Base-by-base conservation (phyloP, 2,329 filamentous ascomycete genomes). In the Aspergillus versicolor region DNA sequence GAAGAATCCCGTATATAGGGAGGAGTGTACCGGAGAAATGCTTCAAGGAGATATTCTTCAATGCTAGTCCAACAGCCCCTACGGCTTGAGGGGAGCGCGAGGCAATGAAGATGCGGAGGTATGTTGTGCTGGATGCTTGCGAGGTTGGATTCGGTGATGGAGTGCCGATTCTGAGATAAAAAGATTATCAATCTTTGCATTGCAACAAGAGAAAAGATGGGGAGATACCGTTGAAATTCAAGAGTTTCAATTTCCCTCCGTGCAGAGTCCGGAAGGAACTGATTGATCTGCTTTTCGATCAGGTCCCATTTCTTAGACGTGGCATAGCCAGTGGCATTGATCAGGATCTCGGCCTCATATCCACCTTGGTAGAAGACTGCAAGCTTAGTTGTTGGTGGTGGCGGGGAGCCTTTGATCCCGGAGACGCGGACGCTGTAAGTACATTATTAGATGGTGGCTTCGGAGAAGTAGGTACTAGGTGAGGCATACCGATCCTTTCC, bases 301-400 rank as follows among this genome's bases (percentile, higher is more conserved):
- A 83, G 66, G 42, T 79, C 75, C 65, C 77, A 82, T 63, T 84
- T 84, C 59, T 78, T 68, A 1, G 67, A 61, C 0, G 77, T 80
- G 1, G 70, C 79, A 59, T 83, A 82, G 0, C 79, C 81, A 0
- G 75, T 76, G 1, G 77, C 77, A 54, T 82, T 81, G 27, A 78
- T 24, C 0, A 80, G 64, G 4, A 78, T 52, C 60, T 83, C 74
- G 2, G 72, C 72, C 63, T 82, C 76, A 56, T 75, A 83, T 0
- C 81, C 81, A 7, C 75, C 80, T 8, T 72, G 68, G 56, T 81
- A 82, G 58, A 79, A 81, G 15, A 82, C 72, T n/a, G 79, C 80
- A 6, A 80, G 70, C 61, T 83, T 83, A 1, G 80, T 83, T 0
- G 81, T 82, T 2, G 79, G 73, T 0, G 80, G 81, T 2, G 81